These are phyloP conservation scores for Fusarium sambucinum DNA, from an alignment of 2,329 filamentous ascomycete genomes.

Conservation along the genomic window DNA sequence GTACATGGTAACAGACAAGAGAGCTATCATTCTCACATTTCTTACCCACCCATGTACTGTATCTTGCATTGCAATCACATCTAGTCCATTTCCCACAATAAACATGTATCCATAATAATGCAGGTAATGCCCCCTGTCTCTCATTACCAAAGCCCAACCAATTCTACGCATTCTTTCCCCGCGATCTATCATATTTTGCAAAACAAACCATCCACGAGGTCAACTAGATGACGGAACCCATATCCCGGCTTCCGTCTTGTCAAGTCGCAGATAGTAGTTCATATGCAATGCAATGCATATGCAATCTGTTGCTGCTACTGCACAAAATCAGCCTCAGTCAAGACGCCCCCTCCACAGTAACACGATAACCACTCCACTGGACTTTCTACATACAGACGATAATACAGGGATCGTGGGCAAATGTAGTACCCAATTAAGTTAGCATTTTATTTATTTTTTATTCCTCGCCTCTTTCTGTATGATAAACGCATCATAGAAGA, in stretches of 20 bases:
- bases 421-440: background rate
- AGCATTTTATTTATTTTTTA: constrained; percentile 6
- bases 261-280: background rate
- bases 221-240: background rate
- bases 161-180: constrained; percentile 23
- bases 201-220: background rate
- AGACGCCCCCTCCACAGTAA: background rate
- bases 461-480: constrained; percentile 2
- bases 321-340: background rate
- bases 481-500: constrained; percentile 8
- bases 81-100: background rate
- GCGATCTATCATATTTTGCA: constrained; percentile 38
- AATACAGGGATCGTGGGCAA: background rate
- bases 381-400: background rate
- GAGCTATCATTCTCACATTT: constrained; percentile 1
- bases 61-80: background rate
- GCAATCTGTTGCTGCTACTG: background rate
- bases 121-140: constrained; percentile 2
- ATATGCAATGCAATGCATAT: constrained; percentile 4
- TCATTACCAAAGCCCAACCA: constrained; percentile 4
- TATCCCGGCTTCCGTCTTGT: background rate
- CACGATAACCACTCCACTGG: background rate
- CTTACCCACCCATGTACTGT: background rate
- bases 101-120: background rate
- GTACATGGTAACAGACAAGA: background rate